Percentiles rank a stretch among this genome's conserved stretches.
Conservation (phyloP, 2,329 filamentous ascomycete species). For the Pezicula rhizophila region DNA sequence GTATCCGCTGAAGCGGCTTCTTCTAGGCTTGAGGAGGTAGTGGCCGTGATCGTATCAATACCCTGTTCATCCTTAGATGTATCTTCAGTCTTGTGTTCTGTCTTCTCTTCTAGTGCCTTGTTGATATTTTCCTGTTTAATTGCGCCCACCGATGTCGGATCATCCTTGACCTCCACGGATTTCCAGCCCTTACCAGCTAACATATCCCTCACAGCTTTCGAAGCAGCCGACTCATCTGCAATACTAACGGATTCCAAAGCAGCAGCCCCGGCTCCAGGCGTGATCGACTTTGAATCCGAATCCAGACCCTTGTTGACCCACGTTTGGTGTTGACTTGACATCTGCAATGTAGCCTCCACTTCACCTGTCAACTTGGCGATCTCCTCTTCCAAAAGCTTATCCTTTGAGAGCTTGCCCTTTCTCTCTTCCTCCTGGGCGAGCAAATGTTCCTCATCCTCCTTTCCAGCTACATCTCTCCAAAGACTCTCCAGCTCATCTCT, state of each 20-base stretch:
- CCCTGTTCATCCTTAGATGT: no score
- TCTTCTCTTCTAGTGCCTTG: no score
- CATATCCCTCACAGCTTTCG: background rate
- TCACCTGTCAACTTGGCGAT: conserved; percentile 30
- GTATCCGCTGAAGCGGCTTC: no score
- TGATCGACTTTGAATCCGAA: conserved; percentile 4
- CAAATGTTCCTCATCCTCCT: conserved; percentile 46
- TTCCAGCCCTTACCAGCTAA: no score
- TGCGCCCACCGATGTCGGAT: no score
- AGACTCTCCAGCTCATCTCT: conserved; percentile 69
- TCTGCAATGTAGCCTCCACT: conserved; percentile 27
- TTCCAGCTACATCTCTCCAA: conserved; percentile 64
- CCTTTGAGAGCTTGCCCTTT: conserved; percentile 29
- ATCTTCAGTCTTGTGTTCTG: no score
- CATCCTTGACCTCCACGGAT: no score
- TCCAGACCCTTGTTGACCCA: conserved; percentile 23
- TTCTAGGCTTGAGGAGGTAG: no score
- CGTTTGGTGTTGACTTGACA: conserved; percentile 24
- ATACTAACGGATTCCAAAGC: background rate
- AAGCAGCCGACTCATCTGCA: background rate
- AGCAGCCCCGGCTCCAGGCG: background rate
- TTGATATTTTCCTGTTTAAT: no score
- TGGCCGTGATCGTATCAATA: no score
- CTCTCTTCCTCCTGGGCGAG: conserved; percentile 22
- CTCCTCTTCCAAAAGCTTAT: conserved; percentile 39